phyloP scores from a whole-genome alignment of 139 green algal species.

The Chlamydomonas applanata region DNA sequence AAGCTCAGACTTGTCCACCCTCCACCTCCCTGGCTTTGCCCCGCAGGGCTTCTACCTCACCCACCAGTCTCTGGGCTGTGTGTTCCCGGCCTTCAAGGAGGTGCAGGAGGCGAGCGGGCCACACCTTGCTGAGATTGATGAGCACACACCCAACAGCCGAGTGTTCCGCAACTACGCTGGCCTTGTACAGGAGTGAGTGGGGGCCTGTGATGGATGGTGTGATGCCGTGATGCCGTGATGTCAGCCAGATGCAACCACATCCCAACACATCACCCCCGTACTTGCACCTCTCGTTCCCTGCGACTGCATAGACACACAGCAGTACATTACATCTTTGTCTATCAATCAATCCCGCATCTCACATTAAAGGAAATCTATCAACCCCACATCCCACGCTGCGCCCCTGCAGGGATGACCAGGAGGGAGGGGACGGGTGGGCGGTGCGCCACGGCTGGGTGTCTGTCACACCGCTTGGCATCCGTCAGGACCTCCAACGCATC shows the following conservation, averaged over 20 bases:
- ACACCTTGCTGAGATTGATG: constrained; percentile 47
- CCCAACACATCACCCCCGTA: background rate
- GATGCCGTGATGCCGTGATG: background rate
- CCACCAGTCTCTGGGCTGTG: constrained; percentile 38
- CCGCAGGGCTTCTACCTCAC: constrained; percentile 27
- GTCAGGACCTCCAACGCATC: background rate
- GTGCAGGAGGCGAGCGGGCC: constrained; percentile 31
- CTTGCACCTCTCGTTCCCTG: background rate
- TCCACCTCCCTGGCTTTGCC: background rate
- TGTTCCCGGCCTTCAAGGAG: constrained; percentile 51
- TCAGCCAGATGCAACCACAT: background rate
- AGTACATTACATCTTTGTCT: no score
- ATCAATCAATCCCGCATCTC: no score
- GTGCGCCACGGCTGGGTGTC: constrained; percentile 59
- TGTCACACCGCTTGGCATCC: constrained; percentile 57
- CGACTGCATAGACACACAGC: background rate
- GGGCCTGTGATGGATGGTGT: background rate
- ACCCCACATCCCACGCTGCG: no score
- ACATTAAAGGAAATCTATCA: no score
- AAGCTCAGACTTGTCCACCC: no score
- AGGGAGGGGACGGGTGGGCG: constrained; percentile 63
- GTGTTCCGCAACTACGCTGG: constrained; percentile 59
- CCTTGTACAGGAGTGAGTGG: constrained; percentile 38
- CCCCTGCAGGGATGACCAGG: constrained; percentile 34
- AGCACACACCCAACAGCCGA: constrained; percentile 44